These are phyloP conservation scores for Ascochyta clinopodiicola DNA, from an alignment of 2,329 filamentous ascomycete genomes.

Conservation along the genomic window DNA sequence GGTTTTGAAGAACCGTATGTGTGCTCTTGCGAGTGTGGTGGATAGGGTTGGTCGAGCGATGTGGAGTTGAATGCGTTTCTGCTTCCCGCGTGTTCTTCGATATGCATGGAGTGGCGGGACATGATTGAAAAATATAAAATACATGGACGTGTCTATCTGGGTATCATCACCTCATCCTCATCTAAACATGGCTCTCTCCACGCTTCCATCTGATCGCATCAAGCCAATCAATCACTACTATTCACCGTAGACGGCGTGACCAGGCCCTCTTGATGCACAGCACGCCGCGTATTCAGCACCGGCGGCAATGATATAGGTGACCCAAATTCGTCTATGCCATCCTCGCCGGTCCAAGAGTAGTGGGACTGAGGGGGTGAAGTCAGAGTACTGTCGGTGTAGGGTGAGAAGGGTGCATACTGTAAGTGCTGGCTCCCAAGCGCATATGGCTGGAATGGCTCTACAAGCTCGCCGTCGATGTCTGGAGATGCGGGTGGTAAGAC, in stretches of 20 bases:
- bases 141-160: not conserved
- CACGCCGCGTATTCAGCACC: not conserved
- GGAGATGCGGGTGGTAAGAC: conserved; percentile 18
- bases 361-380: not conserved
- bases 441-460: conserved; percentile 3
- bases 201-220: not conserved
- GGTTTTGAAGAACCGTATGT: too few species aligned
- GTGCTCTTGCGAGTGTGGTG: too few species aligned
- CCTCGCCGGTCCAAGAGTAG: not conserved
- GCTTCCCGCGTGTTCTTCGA: too few species aligned
- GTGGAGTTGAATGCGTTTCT: too few species aligned
- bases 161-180: not conserved
- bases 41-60: too few species aligned
- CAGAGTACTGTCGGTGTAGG: not conserved
- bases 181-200: not conserved
- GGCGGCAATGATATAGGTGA: not conserved
- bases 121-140: not conserved
- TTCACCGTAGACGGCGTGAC: not conserved
- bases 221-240: not conserved
- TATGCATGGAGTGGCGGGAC: too few species aligned
- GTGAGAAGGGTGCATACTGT: conserved; percentile 3
- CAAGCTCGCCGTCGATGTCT: conserved; percentile 8
- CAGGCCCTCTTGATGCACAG: not conserved
- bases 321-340: not conserved
- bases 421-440: not conserved